phyloP scores from a whole-genome alignment of 768 basidiomycete species.

The Crepidotus variabilis region DNA sequence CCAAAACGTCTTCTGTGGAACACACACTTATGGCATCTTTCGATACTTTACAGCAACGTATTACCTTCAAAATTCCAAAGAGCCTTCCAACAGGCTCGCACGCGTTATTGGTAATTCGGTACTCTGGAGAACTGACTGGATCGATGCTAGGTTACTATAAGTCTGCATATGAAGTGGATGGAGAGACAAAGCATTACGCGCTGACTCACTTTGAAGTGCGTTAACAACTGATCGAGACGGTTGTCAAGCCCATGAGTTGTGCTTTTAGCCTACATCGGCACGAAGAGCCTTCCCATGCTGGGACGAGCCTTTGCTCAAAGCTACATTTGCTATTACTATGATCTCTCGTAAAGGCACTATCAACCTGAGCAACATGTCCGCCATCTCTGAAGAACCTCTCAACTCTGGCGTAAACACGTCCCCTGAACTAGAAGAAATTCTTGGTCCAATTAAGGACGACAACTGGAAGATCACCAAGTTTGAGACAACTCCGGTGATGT shows the following conservation, averaged over 20 bases:
- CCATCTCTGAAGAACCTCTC: slow-evolving; percentile 52
- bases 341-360: slow-evolving; percentile 74
- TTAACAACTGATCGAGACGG: no score
- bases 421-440: slow-evolving; percentile 34
- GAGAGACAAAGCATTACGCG: slow-evolving; percentile 62
- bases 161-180: slow-evolving; percentile 58
- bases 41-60: slow-evolving; percentile 63
- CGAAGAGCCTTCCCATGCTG: slow-evolving; percentile 83
- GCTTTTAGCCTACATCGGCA: slow-evolving; percentile 81
- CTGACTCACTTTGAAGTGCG: slow-evolving; percentile 87
- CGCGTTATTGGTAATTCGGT: slow-evolving; percentile 64
- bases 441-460: slow-evolving; percentile 33
- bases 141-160: slow-evolving; percentile 85
- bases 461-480: slow-evolving; percentile 85
- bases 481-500: slow-evolving; percentile 80
- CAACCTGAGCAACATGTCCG: slow-evolving; percentile 87
- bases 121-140: slow-evolving; percentile 60
- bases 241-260: background rate
- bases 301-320: slow-evolving; percentile 92
- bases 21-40: slow-evolving; percentile 42
- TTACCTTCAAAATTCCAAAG: slow-evolving; percentile 53
- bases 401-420: slow-evolving; percentile 25
- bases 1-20: slow-evolving; percentile 46
- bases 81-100: slow-evolving; percentile 54
- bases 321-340: slow-evolving; percentile 74